phyloP scores from a whole-genome alignment of 2,329 filamentous ascomycete species.

The Ophiostoma triangulosporum region DNA sequence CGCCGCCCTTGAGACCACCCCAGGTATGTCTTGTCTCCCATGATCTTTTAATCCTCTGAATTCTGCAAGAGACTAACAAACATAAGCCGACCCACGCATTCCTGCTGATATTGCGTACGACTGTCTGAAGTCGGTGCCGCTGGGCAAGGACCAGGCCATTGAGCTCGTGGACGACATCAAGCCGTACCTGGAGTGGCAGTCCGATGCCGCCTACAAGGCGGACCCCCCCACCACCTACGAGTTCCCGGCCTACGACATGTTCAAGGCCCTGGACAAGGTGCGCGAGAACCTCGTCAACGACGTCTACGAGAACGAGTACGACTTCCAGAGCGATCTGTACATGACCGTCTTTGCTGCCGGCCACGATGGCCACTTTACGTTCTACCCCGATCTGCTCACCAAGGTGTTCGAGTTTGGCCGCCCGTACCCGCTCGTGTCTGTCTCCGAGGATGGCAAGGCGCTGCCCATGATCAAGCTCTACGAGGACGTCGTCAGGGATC shows the following conservation, averaged over 20 bases:
- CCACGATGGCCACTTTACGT: conserved; percentile 30
- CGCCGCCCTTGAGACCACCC: conserved; percentile 5
- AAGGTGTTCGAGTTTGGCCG: conserved; percentile 24
- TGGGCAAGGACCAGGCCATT: conserved; percentile 25
- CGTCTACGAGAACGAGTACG: conserved; percentile 26
- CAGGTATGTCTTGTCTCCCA: background rate
- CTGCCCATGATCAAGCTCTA: conserved; percentile 38
- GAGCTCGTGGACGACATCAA: conserved; percentile 25
- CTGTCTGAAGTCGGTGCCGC: conserved; percentile 29
- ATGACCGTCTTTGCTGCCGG: conserved; percentile 24
- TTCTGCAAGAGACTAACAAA: background rate
- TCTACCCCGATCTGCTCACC: conserved; percentile 27
- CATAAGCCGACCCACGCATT: conserved; percentile 20
- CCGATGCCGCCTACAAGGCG: conserved; percentile 25
- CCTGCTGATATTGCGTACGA: conserved; percentile 25
- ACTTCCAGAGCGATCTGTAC: conserved; percentile 28
- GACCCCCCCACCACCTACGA: conserved; percentile 25
- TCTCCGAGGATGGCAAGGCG: conserved; percentile 20
- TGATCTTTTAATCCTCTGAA: background rate
- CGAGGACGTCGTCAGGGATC: conserved; percentile 12
- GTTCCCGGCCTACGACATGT: conserved; percentile 26
- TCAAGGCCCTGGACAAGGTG: conserved; percentile 21
- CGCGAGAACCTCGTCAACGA: conserved; percentile 21
- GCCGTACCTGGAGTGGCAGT: conserved; percentile 30
- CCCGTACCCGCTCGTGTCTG: conserved; percentile 27